Conservation (phyloP, 2,329 filamentous ascomycete species). For the Emergomyces orientalis region DNA sequence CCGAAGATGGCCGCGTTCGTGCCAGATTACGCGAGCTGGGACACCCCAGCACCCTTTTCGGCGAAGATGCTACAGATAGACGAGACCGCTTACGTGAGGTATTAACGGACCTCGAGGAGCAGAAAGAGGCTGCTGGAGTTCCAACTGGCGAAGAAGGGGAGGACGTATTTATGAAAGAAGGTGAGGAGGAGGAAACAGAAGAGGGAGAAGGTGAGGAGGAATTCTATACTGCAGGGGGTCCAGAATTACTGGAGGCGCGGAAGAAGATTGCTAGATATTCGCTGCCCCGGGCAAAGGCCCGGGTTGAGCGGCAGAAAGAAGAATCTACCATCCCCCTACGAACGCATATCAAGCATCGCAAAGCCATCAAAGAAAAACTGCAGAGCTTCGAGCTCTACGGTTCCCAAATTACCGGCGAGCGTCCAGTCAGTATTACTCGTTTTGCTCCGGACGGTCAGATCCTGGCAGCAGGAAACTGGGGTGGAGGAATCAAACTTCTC, state of each 20-base stretch:
- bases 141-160: constrained; percentile 47
- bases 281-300: constrained; percentile 67
- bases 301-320: constrained; percentile 65
- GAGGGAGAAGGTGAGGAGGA: constrained; percentile 76
- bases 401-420: constrained; percentile 83
- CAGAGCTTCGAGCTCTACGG: constrained; percentile 82
- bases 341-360: constrained; percentile 87
- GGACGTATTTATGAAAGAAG: constrained; percentile 47
- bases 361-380: constrained; percentile 74
- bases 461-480: constrained; percentile 88
- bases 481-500: constrained; percentile 76
- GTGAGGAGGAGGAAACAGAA: constrained; percentile 42
- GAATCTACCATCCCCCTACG: constrained; percentile 77
- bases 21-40: constrained; percentile 71
- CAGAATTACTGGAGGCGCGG: constrained; percentile 64
- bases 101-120: constrained; percentile 63
- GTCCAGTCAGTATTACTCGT: constrained; percentile 82
- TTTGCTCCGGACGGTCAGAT: constrained; percentile 78
- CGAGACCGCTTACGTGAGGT: constrained; percentile 78
- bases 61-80: constrained; percentile 75
- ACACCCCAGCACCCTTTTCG: constrained; percentile 92
- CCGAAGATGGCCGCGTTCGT: constrained; percentile 81
- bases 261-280: constrained; percentile 74
- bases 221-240: constrained; percentile 80
- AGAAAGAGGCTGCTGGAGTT: constrained; percentile 36